Percentiles rank a stretch among this genome's conserved stretches.
These are phyloP conservation scores for Podaxis sp. DNA, from an alignment of 768 basidiomycete species.

Conservation along the genomic window DNA sequence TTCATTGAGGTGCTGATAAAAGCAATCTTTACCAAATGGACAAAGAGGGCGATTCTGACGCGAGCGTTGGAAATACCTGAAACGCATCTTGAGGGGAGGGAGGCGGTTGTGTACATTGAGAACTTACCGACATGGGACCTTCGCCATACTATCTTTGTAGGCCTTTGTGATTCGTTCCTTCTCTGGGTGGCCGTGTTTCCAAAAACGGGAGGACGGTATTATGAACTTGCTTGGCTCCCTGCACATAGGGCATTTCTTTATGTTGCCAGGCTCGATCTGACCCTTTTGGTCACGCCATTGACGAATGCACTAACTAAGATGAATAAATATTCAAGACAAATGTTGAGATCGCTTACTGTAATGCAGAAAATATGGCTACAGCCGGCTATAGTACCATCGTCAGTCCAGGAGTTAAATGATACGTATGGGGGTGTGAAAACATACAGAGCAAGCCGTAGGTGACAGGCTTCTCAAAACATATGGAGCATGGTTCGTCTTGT, in stretches of 20 bases:
- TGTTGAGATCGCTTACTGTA: constrained; percentile 40
- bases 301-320: constrained; percentile 61
- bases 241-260: constrained; percentile 81
- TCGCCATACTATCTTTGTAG: constrained; percentile 75
- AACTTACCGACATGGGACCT: constrained; percentile 64
- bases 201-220: constrained; percentile 72
- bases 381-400: constrained; percentile 40
- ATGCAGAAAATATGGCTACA: constrained; percentile 83
- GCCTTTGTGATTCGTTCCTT: constrained; percentile 51
- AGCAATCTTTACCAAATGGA: constrained; percentile 81
- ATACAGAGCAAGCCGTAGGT: constrained; percentile 70
- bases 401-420: background rate
- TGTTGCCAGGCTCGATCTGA: constrained; percentile 55
- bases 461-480: constrained; percentile 73
- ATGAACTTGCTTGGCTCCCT: constrained; percentile 66
- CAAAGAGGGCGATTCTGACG: constrained; percentile 53
- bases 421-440: constrained; percentile 16
- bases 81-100: background rate
- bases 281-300: constrained; percentile 70
- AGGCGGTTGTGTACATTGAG: background rate
- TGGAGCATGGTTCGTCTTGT: constrained; percentile 51
- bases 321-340: background rate
- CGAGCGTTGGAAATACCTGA: constrained; percentile 64
- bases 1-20: constrained; percentile 68
- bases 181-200: constrained; percentile 48